Conservation (phyloP, 208 protist species). For the Trypanosoma boissoni region DNA sequence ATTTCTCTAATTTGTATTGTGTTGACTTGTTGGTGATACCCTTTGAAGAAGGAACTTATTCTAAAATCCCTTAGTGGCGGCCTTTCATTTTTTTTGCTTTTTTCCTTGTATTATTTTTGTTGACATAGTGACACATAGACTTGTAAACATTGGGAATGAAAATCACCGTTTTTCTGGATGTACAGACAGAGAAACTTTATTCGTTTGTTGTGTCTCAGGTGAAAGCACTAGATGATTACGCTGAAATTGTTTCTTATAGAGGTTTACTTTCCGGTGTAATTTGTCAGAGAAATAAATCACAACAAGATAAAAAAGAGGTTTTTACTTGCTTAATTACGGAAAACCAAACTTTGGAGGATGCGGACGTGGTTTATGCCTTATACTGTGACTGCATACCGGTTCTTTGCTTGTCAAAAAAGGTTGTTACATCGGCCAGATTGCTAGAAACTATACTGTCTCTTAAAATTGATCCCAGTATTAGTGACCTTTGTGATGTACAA, state of each 20-base stretch:
- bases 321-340: constrained; percentile 74
- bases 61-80: too few relatives aligned
- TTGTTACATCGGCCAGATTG: neutral
- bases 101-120: too few relatives aligned
- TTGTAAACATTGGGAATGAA: too few relatives aligned
- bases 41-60: neutral
- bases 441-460: constrained; percentile 39
- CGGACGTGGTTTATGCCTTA: constrained; percentile 62
- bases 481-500: constrained; percentile 5
- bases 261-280: constrained; percentile 7
- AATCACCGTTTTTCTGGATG: neutral
- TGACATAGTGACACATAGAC: too few relatives aligned
- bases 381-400: constrained; percentile 49
- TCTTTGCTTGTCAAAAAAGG: constrained; percentile 20
- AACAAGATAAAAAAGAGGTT: neutral
- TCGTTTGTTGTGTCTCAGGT: too few relatives aligned
- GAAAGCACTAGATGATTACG: constrained; percentile 1
- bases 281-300: neutral
- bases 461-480: constrained; percentile 6
- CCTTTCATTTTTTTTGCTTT: too few relatives aligned
- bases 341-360: constrained; percentile 36
- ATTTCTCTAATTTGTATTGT: constrained; percentile 13
- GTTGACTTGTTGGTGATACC: neutral
- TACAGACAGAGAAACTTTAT: neutral
- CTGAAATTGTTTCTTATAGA: constrained; percentile 16